Conservation (phyloP, 2,329 filamentous ascomycete species). For the Phoma sp. region DNA sequence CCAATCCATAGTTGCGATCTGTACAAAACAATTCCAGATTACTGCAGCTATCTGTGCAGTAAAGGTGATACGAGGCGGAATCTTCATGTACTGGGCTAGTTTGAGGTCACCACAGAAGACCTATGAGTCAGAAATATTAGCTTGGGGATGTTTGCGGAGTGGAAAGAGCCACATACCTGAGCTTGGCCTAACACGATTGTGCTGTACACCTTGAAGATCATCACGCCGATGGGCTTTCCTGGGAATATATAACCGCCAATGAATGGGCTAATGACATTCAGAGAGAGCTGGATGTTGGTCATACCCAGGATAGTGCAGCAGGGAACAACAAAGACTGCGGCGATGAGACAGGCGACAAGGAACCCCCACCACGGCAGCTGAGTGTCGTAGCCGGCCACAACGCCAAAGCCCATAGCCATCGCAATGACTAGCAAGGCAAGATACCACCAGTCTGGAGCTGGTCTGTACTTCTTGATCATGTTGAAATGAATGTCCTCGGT, state of each 20-base stretch:
- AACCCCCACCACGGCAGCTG: slow-evolving; percentile 77
- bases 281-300: slow-evolving; percentile 68
- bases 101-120: slow-evolving; percentile 24
- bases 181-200: slow-evolving; percentile 31
- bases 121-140: neutral
- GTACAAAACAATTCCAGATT: slow-evolving; percentile 37
- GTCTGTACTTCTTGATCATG: slow-evolving; percentile 61
- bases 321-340: slow-evolving; percentile 52
- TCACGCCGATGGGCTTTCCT: slow-evolving; percentile 72
- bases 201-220: slow-evolving; percentile 49
- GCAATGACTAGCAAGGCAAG: slow-evolving; percentile 56
- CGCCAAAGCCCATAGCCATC: slow-evolving; percentile 47
- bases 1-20: slow-evolving; percentile 57
- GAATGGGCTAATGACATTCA: slow-evolving; percentile 63
- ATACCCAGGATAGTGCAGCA: slow-evolving; percentile 57
- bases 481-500: slow-evolving; percentile 58
- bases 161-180: slow-evolving; percentile 5
- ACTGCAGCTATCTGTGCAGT: slow-evolving; percentile 58
- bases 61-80: slow-evolving; percentile 59
- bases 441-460: slow-evolving; percentile 66
- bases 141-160: slow-evolving; percentile 11
- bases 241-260: slow-evolving; percentile 76
- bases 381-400: slow-evolving; percentile 62
- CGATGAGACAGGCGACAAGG: slow-evolving; percentile 68
- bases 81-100: slow-evolving; percentile 53